Evolutionary conservation across 1,139 yeast genomes (phyloP).

Genomic region (Pichia sp.): DNA sequence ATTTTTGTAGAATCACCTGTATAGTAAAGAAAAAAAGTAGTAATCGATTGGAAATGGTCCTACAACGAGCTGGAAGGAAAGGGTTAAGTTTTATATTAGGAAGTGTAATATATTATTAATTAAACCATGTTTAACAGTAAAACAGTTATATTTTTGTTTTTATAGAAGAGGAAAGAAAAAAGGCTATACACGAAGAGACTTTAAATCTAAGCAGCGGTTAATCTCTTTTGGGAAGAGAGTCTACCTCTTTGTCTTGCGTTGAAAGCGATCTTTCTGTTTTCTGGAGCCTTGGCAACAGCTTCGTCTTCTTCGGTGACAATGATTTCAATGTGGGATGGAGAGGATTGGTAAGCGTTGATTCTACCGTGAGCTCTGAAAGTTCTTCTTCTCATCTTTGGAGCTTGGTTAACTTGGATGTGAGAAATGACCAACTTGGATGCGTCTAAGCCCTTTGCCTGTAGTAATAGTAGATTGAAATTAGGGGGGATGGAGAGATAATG

Average conservation of each 20-base stretch:
- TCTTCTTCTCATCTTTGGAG: slow-evolving; percentile 99
- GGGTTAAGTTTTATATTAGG: background rate
- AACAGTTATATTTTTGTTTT: slow-evolving; percentile 12
- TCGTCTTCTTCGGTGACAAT: slow-evolving; percentile 94
- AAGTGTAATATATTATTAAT: slow-evolving; percentile 3
- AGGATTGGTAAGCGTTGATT: slow-evolving; percentile 97
- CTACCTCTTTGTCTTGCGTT: slow-evolving; percentile 93
- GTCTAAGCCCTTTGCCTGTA: slow-evolving; percentile 90
- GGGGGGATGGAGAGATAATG: slow-evolving; percentile 7
- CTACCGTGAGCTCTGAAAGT: slow-evolving; percentile 99
- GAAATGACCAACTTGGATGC: slow-evolving; percentile 88
- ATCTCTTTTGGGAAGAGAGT: slow-evolving; percentile 78
- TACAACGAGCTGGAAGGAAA: background rate
- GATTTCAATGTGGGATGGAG: slow-evolving; percentile 98
- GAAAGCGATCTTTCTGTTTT: slow-evolving; percentile 70
- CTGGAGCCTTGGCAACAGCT: slow-evolving; percentile 89
- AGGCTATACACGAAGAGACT: slow-evolving; percentile 4
- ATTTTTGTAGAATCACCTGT: background rate
- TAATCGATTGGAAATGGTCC: background rate
- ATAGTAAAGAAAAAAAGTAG: background rate
- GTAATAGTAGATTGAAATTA: slow-evolving; percentile 8
- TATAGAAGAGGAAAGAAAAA: slow-evolving; percentile 19
- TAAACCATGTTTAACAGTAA: background rate
- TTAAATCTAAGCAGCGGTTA: slow-evolving; percentile 41
- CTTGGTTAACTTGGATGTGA: slow-evolving; percentile 99